These are phyloP conservation scores for Lepiota brunneoincarnata DNA, from an alignment of 768 basidiomycete species.

Conservation along the genomic window DNA sequence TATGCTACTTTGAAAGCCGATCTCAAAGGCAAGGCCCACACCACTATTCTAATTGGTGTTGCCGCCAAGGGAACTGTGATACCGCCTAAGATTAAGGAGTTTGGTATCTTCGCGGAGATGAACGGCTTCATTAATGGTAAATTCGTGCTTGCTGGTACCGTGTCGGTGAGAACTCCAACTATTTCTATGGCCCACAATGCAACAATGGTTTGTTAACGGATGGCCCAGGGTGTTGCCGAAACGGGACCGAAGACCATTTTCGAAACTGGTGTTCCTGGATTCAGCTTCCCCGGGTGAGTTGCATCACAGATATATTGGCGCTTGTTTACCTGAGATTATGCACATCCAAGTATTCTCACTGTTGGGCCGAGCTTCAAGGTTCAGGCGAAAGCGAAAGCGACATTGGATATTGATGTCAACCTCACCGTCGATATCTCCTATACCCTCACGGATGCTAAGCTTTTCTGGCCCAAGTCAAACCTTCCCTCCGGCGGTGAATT, in stretches of 20 bases:
- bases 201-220: too few relatives aligned
- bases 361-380: conserved; percentile 40
- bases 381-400: conserved; percentile 22
- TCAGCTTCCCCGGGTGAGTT: conserved; percentile 4
- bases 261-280: conserved; percentile 1
- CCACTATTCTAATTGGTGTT: conserved; percentile 19
- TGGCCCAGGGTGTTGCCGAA: neutral
- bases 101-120: conserved; percentile 25
- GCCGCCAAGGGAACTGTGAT: conserved; percentile 23
- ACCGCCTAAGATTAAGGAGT: conserved; percentile 29
- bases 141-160: conserved; percentile 7
- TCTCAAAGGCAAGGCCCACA: conserved; percentile 14
- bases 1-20: conserved; percentile 15
- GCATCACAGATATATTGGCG: too few relatives aligned
- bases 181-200: too few relatives aligned
- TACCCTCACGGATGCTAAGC: conserved; percentile 26
- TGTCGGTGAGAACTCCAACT: neutral
- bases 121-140: conserved; percentile 27
- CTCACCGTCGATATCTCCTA: conserved; percentile 30
- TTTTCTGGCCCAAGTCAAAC: conserved; percentile 31
- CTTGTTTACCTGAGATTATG: too few relatives aligned
- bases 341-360: conserved; percentile 35
- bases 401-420: conserved; percentile 31
- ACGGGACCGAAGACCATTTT: neutral
- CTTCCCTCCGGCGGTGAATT: conserved; percentile 21